phyloP scores from a whole-genome alignment of 441 rosid species.

The Erodium chrysanthum region DNA sequence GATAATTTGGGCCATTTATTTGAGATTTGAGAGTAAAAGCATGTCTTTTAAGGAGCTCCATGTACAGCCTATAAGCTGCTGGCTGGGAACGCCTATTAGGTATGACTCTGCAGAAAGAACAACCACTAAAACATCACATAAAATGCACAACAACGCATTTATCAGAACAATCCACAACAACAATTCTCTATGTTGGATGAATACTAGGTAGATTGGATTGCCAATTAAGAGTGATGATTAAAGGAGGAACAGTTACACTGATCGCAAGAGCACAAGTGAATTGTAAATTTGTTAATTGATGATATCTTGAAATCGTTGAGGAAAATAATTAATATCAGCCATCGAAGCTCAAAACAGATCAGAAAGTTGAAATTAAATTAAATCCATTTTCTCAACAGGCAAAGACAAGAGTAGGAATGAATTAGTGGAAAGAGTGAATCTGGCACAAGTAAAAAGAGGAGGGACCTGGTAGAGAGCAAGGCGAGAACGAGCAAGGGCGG shows the following conservation, averaged over 20 bases:
- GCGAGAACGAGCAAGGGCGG: slow-evolving; percentile 56
- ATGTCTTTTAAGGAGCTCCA: slow-evolving; percentile 54
- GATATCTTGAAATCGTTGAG: background rate
- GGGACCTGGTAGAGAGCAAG: slow-evolving; percentile 47
- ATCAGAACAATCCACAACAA: too few species aligned
- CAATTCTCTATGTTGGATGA: background rate
- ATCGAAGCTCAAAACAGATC: background rate
- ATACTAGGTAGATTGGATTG: too few species aligned
- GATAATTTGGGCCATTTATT: slow-evolving; percentile 35
- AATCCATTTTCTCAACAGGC: background rate
- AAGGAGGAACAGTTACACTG: too few species aligned
- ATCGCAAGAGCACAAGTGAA: background rate
- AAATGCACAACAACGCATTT: background rate
- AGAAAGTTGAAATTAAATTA: background rate
- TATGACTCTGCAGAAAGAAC: slow-evolving; percentile 35
- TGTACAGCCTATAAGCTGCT: slow-evolving; percentile 56
- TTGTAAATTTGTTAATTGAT: background rate
- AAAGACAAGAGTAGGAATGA: too few species aligned
- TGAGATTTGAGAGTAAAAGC: slow-evolving; percentile 38
- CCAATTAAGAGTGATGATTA: too few species aligned
- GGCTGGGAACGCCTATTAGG: slow-evolving; percentile 36
- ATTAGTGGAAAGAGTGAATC: too few species aligned
- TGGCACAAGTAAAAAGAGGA: too few species aligned
- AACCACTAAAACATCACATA: background rate
- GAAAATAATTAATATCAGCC: background rate